Evolutionary conservation across 2,329 filamentous ascomycete species (phyloP), one percentile per base, ranked within the genome.

Genomic region (Biscogniauxia sp.): DNA sequence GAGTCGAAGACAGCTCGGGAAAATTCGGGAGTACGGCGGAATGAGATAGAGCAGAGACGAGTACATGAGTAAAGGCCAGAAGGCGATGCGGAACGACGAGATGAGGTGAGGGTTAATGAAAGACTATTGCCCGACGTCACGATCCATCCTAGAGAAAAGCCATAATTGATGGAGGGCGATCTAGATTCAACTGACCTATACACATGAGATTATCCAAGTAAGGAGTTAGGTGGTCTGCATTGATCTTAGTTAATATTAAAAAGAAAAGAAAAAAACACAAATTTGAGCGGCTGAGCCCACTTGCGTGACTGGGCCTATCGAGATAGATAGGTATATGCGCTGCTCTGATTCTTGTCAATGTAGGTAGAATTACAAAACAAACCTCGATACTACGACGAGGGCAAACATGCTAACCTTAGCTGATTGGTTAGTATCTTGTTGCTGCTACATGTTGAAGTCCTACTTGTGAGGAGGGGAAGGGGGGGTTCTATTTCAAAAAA

Each of bases 31-130:
- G 60, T 61, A 62, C 62, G 62, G 65, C 37, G 59, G 59, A 45
- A 62, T 62, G 66, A 65, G 64, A 68, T 49, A 54, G 56, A 60
- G 59, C 56, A 51, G 58, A 58, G 61, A 69, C 59, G 64, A 63
- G 54, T 65, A 57, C 55, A 67, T 59, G 64, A 57, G 57, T 61
- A 53, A 53, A 57, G 50, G 53, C 56, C 59, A 51, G 53, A 60
- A 45, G 37, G 37, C 11, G 52, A 59, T 32, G 57, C 55, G 53
- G 45, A 57, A 59, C 57, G 59, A 63, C 55, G 60, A 51, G 53
- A 61, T 65, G 54, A 57, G 56, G 53, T 58, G 11, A 13, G 28
- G 28, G 28, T 55, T 62, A 26, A 2, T n/a, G 49, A 49, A 50
- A 55, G 57, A 61, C 60, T 57, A 32, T 59, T 55, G 55, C 52